A percentile compares a stretch with the other conserved stretches of the same genome.
Evolutionary conservation across 345 rosid species (phyloP).

Genomic region (Arabidopsis arenosa): DNA sequence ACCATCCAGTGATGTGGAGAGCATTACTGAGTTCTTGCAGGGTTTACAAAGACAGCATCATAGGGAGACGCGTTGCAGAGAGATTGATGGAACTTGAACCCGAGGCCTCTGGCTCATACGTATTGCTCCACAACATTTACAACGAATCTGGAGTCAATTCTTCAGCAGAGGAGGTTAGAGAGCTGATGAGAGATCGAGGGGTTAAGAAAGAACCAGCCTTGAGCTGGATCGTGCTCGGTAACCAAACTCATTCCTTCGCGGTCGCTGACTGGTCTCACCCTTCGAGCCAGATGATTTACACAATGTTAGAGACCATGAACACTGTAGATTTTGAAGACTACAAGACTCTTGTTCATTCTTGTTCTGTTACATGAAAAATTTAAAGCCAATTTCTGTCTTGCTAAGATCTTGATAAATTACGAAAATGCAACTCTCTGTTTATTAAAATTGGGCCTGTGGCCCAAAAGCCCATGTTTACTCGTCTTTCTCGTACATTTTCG

Average conservation of each 20-base stretch:
- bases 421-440: not conserved
- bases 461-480: conserved; percentile 31
- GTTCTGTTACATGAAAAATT: conserved; percentile 13
- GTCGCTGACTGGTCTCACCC: conserved; percentile 48
- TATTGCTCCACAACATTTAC: conserved; percentile 53
- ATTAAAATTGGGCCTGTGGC: conserved; percentile 21
- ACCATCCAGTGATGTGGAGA: conserved; percentile 59
- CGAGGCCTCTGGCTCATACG: conserved; percentile 54
- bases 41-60: conserved; percentile 45
- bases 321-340: conserved; percentile 31
- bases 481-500: conserved; percentile 22
- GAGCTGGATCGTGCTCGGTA: conserved; percentile 55
- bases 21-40: conserved; percentile 61
- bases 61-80: conserved; percentile 52
- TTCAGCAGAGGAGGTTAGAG: conserved; percentile 48
- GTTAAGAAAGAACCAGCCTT: conserved; percentile 62
- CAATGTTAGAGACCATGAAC: conserved; percentile 43
- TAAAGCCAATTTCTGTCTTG: not conserved
- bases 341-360: conserved; percentile 32
- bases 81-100: conserved; percentile 56
- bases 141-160: conserved; percentile 47
- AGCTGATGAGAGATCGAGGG: conserved; percentile 48
- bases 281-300: conserved; percentile 38
- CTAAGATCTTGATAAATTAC: not conserved
- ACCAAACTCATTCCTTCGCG: conserved; percentile 41